These are phyloP conservation scores for Metarhizium guizhouense DNA, from an alignment of 2,329 filamentous ascomycete genomes.

Conservation along the genomic window DNA sequence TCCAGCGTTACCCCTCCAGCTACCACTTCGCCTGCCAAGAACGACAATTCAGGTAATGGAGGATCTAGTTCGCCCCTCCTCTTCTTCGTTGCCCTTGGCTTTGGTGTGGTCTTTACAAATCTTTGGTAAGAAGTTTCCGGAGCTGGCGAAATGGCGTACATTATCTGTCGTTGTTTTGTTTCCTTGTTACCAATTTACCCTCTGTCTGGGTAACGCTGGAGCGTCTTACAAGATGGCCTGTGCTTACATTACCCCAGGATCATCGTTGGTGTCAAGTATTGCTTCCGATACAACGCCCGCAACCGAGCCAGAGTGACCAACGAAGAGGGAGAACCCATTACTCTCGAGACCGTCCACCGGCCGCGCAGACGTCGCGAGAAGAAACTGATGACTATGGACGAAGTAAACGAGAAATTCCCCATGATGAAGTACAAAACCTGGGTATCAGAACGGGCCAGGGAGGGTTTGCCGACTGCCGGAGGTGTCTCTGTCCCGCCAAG, in stretches of 20 bases:
- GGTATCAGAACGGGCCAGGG: constrained; percentile 72
- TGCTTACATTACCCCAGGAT: constrained; percentile 57
- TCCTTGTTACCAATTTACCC: neutral
- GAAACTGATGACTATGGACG: constrained; percentile 98
- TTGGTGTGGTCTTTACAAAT: constrained; percentile 97
- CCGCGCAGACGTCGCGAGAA: constrained; percentile 88
- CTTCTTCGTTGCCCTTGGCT: constrained; percentile 93
- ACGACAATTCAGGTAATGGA: constrained; percentile 11
- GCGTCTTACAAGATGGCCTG: no score
- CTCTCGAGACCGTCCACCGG: constrained; percentile 73
- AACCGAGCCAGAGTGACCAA: constrained; percentile 71
- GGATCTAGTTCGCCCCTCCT: constrained; percentile 35
- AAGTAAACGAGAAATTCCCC: constrained; percentile 95
- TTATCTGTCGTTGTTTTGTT: neutral
- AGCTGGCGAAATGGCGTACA: neutral
- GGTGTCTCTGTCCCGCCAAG: constrained; percentile 71
- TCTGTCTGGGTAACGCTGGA: neutral
- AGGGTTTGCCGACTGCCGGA: constrained; percentile 75
- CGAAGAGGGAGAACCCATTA: constrained; percentile 82
- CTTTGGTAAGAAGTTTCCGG: constrained; percentile 61
- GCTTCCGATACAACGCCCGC: constrained; percentile 94
- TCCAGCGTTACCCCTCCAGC: constrained; percentile 8
- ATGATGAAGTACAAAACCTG: constrained; percentile 95
- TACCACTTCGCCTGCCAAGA: constrained; percentile 7
- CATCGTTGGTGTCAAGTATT: constrained; percentile 98